Base-by-base conservation (phyloP, 768 basidiomycete genomes). In the Mycena floridula region DNA sequence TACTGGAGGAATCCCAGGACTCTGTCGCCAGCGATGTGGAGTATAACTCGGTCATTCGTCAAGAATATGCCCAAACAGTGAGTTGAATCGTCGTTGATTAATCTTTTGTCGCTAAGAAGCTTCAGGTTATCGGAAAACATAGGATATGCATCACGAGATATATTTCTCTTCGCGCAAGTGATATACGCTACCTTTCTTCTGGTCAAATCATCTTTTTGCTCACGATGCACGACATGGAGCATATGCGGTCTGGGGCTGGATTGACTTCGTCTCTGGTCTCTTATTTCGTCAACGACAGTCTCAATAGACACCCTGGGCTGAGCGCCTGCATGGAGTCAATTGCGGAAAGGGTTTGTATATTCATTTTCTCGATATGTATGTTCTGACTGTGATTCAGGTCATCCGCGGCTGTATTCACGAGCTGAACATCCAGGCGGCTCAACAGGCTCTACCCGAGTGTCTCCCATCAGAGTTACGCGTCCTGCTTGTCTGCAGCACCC, bases 31-130 rank as follows among this genome's bases (percentile, higher is more conserved):
- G 87, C 53, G 91, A 93, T 49, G 72, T 97, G 20, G 93, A 95
- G 61, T 96, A 94, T 58, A 94, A 91, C 57, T 85, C 91, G 4
- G 84, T 93, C 23, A 77, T 98, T 41, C 73, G 93, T 15, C 85
- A 85, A 54, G 91, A 94, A 54, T 94, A 85, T 54, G 81, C 82
- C 0, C 73, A 81, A 50, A 82, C 77, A 26, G 90, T 89, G 54
- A 52, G 79, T 52, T 18, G 43, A 37, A 23, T 44, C 22, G 28
- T 41, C 36, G 24, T 28, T 37, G 20, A 12, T n/a, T 7, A 4
- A 24, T 7, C 16, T 8, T 30, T 15, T 27, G 25, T 42, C 11
- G 16, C 11, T 9, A 1, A n/a, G 25, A 40, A 7, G 21, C 41
- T 42, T 4, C 54, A 94, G 91, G 79, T 88, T 20, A 73, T 89